A percentile compares a stretch with the other conserved stretches of the same genome.
These are phyloP conservation scores for Cardamine resedifolia DNA, from an alignment of 345 rosid species.

Conservation along the genomic window DNA sequence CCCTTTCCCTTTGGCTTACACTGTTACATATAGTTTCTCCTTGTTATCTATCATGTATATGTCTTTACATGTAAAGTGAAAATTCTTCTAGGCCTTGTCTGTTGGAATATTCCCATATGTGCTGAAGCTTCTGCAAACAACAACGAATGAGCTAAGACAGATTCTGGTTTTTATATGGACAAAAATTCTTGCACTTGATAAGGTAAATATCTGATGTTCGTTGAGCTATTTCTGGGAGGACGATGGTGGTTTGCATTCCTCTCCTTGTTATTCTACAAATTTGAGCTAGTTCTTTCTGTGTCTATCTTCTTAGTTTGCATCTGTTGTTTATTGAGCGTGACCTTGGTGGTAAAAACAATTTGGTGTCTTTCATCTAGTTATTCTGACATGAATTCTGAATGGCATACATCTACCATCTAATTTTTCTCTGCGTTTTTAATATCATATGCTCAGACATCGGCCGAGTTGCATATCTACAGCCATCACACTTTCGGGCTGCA, in stretches of 20 bases:
- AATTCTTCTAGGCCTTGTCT: conserved; percentile 74
- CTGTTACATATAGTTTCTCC: conserved; percentile 14
- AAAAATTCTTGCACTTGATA: conserved; percentile 96
- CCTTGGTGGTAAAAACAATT: neutral
- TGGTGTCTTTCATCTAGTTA: conserved; percentile 7
- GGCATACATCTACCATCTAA: neutral
- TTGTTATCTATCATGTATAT: conserved; percentile 31
- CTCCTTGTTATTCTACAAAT: neutral
- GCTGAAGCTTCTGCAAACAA: conserved; percentile 90
- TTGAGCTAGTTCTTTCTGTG: conserved; percentile 15
- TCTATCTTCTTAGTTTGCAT: conserved; percentile 18
- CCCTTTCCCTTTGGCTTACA: conserved; percentile 14
- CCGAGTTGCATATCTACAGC: neutral
- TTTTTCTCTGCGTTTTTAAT: conserved; percentile 1
- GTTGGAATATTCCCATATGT: conserved; percentile 99
- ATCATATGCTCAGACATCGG: conserved; percentile 2
- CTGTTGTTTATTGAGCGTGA: conserved; percentile 4
- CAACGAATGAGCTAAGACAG: conserved; percentile 90
- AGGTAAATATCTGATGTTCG: conserved; percentile 51
- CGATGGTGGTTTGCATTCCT: conserved; percentile 11
- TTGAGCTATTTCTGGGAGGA: conserved; percentile 15
- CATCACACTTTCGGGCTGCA: conserved; percentile 7
- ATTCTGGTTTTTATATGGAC: conserved; percentile 99
- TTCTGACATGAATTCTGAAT: conserved; percentile 13
- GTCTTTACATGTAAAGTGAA: conserved; percentile 33